These are phyloP conservation scores for Alternaria novae-zelandiae DNA, from an alignment of 2,329 filamentous ascomycete genomes.

Conservation along the genomic window DNA sequence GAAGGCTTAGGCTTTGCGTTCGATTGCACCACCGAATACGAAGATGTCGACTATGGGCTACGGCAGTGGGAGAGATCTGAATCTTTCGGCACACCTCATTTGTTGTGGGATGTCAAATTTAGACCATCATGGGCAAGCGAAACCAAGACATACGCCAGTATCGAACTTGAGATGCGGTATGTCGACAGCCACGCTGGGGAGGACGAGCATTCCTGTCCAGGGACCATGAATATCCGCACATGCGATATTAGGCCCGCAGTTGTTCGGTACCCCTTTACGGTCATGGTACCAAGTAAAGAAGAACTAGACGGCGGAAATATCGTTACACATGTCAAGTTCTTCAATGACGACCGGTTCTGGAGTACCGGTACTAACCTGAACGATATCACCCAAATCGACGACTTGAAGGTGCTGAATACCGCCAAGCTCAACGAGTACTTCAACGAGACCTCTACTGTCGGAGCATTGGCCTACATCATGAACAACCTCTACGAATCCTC, in stretches of 20 bases:
- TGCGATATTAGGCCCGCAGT: conserved; percentile 28
- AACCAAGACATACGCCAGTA: conserved; percentile 21
- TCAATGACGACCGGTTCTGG: no score
- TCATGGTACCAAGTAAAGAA: conserved; percentile 32
- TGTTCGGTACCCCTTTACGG: conserved; percentile 28
- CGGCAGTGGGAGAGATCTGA: no score
- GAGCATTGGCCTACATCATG: conserved; percentile 27
- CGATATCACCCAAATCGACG: conserved; percentile 19
- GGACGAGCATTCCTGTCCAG: no score
- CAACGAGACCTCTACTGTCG: no score
- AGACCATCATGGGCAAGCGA: conserved; percentile 14
- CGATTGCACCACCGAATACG: conserved; percentile 17
- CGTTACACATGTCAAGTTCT: conserved; percentile 33
- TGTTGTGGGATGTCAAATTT: conserved; percentile 24
- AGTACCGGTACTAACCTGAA: no score
- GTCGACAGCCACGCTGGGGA: conserved; percentile 22
- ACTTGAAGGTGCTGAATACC: conserved; percentile 6
- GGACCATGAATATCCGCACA: no score
- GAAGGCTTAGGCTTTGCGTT: conserved; percentile 25
- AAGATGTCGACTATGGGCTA: conserved; percentile 27
- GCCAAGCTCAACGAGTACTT: no score
- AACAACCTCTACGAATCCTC: no score
- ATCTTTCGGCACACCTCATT: no score
- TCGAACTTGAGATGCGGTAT: conserved; percentile 26
- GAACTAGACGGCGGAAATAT: conserved; percentile 27